Conservation (phyloP, 192 early-diverging fungal species). For the Coemansia sp. region DNA sequence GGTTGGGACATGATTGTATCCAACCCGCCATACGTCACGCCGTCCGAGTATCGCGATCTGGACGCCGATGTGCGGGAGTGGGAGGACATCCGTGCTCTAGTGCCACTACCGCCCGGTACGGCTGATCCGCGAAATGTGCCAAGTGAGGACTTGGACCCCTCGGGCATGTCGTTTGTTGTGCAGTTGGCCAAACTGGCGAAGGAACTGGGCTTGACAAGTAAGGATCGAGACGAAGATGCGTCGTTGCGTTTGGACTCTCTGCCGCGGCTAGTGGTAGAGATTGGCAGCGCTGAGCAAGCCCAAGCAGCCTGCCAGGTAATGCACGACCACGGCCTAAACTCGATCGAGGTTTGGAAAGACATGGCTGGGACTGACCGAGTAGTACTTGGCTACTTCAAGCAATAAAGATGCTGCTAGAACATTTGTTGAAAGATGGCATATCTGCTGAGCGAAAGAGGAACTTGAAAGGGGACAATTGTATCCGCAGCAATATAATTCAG, state of each 20-base stretch:
- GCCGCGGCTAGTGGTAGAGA: slow-evolving; percentile 79
- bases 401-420: background rate
- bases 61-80: slow-evolving; percentile 78
- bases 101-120: slow-evolving; percentile 32
- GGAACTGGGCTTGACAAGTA: slow-evolving; percentile 14
- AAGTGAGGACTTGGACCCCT: slow-evolving; percentile 20
- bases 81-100: slow-evolving; percentile 81
- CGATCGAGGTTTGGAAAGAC: slow-evolving; percentile 77
- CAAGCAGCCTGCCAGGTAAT: slow-evolving; percentile 49
- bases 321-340: slow-evolving; percentile 58
- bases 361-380: slow-evolving; percentile 68
- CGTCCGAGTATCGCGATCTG: slow-evolving; percentile 64
- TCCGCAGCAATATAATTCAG: background rate
- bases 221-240: background rate
- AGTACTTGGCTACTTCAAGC: slow-evolving; percentile 57
- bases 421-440: background rate
- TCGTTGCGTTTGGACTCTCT: slow-evolving; percentile 11
- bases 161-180: slow-evolving; percentile 29
- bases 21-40: slow-evolving; percentile 91
- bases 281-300: slow-evolving; percentile 76
- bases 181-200: slow-evolving; percentile 30
- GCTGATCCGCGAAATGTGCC: background rate
- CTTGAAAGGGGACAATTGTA: background rate
- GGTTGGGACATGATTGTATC: slow-evolving; percentile 76
- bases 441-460: background rate